A percentile compares a stretch with the other conserved stretches of the same genome.
Conservation (phyloP, 257 asterid species). For the Handroanthus guayacan region DNA sequence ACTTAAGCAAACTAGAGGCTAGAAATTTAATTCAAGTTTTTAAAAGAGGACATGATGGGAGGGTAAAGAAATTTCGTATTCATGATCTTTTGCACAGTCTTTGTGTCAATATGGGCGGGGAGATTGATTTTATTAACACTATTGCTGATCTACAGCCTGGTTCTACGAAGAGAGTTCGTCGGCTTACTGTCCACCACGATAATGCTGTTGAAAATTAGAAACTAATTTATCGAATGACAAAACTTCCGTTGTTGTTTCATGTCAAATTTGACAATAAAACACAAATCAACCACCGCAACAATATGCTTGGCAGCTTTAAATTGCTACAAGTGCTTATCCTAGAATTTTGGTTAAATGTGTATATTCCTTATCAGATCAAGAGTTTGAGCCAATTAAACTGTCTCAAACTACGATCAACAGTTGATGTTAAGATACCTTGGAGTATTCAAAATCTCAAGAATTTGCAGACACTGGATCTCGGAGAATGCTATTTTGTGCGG, state of each 20-base stretch:
- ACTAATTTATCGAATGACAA: too few relatives aligned
- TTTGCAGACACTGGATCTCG: constrained; percentile 28
- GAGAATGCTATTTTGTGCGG: neutral
- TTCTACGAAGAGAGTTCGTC: neutral
- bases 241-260: too few relatives aligned
- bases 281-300: too few relatives aligned
- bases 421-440: neutral
- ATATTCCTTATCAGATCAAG: constrained; percentile 1
- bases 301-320: neutral
- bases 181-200: neutral
- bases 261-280: too few relatives aligned
- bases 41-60: constrained; percentile 24
- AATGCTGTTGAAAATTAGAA: neutral
- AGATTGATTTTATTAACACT: constrained; percentile 19
- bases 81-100: constrained; percentile 32
- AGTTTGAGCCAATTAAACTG: constrained; percentile 22
- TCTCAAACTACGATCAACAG: neutral
- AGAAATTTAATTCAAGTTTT: constrained; percentile 33
- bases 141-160: neutral
- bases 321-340: neutral
- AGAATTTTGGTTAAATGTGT: neutral
- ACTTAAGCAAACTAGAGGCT: constrained; percentile 9
- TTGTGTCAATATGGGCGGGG: constrained; percentile 7
- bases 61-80: constrained; percentile 3
- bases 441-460: constrained; percentile 22